Base-by-base conservation (phyloP, 768 basidiomycete genomes). In the Daedalea quercina region DNA sequence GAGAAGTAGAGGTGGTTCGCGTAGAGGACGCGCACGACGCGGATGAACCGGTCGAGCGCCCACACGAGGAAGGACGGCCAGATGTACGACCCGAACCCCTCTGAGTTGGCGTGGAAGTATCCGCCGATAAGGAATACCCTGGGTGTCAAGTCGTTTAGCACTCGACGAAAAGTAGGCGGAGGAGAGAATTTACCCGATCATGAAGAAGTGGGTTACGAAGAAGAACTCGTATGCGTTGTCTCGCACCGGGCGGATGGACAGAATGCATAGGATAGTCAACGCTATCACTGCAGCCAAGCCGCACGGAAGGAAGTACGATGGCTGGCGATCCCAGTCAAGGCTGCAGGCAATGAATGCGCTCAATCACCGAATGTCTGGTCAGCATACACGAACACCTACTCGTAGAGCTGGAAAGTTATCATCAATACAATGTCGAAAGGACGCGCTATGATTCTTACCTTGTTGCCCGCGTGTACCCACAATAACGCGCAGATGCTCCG, bases 31-130 rank as follows among this genome's bases (percentile, higher is more conserved):
- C 81, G 77, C 15, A 69, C 51, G n/a, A 72, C 9, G 15, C 82
- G 78, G 43, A 81, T 56, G 23, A 73, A 52, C 35, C 79, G 75
- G 59, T 85, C 83, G 42, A 83, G 57, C 1, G 69, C 78, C 81
- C 80, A 82, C 54, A 83, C 54, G 48, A 77, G 50, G 56, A 83
- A 70, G 0, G 74, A 65, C 3, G 79, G 78, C 74, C 76, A 82
- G 25, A 80, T 59, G 51, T 71, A 76, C n/a, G 34, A 65, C 65
- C 22, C 70, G 62, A 22, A 64, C 62, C 25, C 47, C 24, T 54
- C 42, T 2, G 46, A 25, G 24, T 56, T 42, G 1, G 67, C 55
- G 50, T 72, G 70, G 57, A 58, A 62, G 54, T 67, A 70, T 1
- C 59, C 65, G 17, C 66, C 65, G 28, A 68, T 35, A 31, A 72